phyloP scores from a whole-genome alignment of 2,329 filamentous ascomycete genomes.

The Fusarium globosum region DNA sequence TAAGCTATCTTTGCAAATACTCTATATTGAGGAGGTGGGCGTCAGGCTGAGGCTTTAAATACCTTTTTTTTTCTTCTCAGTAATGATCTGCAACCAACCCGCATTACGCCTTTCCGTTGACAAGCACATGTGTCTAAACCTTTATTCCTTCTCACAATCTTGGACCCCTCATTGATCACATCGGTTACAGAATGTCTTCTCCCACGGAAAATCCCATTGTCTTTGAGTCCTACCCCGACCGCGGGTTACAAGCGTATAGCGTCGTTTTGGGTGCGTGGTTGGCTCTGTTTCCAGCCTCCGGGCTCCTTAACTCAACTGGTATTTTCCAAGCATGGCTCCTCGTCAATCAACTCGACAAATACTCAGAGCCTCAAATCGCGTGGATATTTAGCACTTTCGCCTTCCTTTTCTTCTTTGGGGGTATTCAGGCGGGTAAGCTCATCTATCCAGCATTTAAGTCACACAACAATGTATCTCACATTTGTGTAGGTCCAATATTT shows the following conservation, averaged over 20 bases:
- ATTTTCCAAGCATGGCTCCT: neutral
- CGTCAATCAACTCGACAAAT: fast-evolving
- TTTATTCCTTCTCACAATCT: neutral
- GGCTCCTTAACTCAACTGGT: neutral
- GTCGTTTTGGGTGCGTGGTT: neutral
- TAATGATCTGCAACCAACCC: neutral
- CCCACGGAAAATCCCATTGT: fast-evolving
- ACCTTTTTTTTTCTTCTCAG: too few species aligned
- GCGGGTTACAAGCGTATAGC: neutral
- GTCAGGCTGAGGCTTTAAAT: too few species aligned
- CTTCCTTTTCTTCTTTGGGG: neutral
- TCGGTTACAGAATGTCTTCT: fast-evolving
- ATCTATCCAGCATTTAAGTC: too few species aligned
- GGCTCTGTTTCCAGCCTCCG: neutral
- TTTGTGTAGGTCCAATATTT: neutral
- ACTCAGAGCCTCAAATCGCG: neutral
- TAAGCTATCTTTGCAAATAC: too few species aligned
- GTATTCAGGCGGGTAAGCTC: neutral
- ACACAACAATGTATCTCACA: too few species aligned
- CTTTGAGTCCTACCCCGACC: neutral
- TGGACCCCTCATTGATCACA: fast-evolving
- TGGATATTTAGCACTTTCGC: neutral
- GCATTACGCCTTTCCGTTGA: neutral
- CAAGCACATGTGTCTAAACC: neutral
- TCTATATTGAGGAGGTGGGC: too few species aligned